Evolutionary conservation across 495 filamentous ascomycete species (phyloP), one percentile per base, ranked within the genome.

Genomic region (Cladorrhinum samala): DNA sequence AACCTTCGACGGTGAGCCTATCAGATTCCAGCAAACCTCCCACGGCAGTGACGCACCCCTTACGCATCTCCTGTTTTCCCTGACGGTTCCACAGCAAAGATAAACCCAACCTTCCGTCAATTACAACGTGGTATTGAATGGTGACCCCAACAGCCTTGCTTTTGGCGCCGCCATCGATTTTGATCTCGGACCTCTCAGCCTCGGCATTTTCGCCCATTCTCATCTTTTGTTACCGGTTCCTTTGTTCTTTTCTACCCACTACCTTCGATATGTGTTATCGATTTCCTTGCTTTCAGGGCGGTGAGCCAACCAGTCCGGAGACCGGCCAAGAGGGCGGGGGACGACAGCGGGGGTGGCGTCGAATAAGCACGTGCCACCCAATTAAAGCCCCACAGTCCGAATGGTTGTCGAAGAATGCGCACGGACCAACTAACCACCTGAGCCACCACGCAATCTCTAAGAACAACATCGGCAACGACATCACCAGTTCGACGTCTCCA

Each of bases 1-100:
- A 67, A 67, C 54, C 38, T 67, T 67, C 64, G 64, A 65, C 39
- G 54, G 55, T 18, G 40, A 54, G 53, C 64, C 62, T 65, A 67
- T 67, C 54, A 52, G 54, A 39, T 57, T 58, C 49, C 49, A 23
- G 23, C 52, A 55, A 18, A 18, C 1, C 30, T 2, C 46, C 18
- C 36, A 42, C 50, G 24, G 50, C 24, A 53, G 61, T 66, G 63
- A 66, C 63, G 63, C 63, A 66, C 57, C 43, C 46, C 30, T 51
- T 60, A 55, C 63, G 60, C 60, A 44, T 40, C 21, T 40, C 37
- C 38, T 37, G 17, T 23, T 54, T 21, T n/a, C 16, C 45, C 21
- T 13, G 20, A 36, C 14, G 24, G 39, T 41, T 41, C 39, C 39
- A 41, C 39, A 41, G 30, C 30, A 14, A 7, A 37, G 11, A n/a